Base-by-base conservation (phyloP, 2,329 filamentous ascomycete species). In the Botrytis cinerea region DNA sequence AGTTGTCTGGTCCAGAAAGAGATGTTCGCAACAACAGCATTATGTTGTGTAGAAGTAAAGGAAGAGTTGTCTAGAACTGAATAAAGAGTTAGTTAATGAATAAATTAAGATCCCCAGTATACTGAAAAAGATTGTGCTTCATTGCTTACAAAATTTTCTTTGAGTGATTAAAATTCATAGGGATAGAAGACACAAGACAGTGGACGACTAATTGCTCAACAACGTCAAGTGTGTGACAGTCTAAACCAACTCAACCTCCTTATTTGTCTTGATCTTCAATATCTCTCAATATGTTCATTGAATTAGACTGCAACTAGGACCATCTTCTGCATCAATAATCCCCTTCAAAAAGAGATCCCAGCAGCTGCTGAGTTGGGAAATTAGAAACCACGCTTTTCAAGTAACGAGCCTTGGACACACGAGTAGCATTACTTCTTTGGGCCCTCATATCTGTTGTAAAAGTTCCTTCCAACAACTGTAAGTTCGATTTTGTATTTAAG, bases 51-150 rank as follows among this genome's bases (percentile, higher is more conserved):
- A 2, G 62, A 10, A 20, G 28, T 66, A 4, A 4, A 4, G 7
- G 1, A 28, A 43, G 4, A 57, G 40, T 9, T 54, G 25, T 22
- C 3, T 54, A 10, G 46, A 28, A 67, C 14, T 28, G 14, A 22
- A 25, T 1, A 22, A 16, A 12, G 6, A 54, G 25, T 40, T 40
- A 54, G 64, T 54, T 20, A 3, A 22, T 28, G 38, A 38, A 28
- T 5, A 0, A 14, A 54, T 28, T 28, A 8, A 28, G 14, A 3
- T 18, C 0, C 1, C 12, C 7, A 10, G 20, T 7, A 40, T 20
- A 20, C 0, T 40, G 5, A 18, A 28, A 20, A 9, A 4, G 1
- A 8, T 16, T 16, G 14, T 4, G 40, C 8, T 28, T 51, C 8
- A 35, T n/a, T n/a, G 6, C 28, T 51, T 20, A 18, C 14, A 20